Conservation (phyloP, 306 rosid species). For the Inga oerstediana region DNA sequence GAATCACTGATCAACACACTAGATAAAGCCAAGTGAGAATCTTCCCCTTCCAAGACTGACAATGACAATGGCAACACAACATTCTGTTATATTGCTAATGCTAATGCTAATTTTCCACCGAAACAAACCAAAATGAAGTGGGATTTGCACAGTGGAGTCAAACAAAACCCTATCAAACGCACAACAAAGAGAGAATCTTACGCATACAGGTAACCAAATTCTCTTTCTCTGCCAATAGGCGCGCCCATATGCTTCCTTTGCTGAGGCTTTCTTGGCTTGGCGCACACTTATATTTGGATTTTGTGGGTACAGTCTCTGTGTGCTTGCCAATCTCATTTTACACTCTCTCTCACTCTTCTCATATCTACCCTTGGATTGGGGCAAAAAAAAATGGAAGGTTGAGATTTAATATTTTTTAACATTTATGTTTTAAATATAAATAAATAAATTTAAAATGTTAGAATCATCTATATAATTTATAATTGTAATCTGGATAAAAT, state of each 20-base stretch:
- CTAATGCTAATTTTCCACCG: neutral
- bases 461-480: no score
- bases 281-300: neutral
- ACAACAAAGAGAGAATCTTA: slow-evolving; percentile 5
- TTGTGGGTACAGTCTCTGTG: neutral
- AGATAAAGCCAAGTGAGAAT: neutral
- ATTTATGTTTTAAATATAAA: no score
- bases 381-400: no score
- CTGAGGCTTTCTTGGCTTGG: neutral
- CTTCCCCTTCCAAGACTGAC: neutral
- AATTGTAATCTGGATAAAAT: no score
- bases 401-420: no score
- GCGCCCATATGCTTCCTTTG: neutral
- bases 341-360: no score
- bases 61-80: neutral
- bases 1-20: neutral
- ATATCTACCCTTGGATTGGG: no score
- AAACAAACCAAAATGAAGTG: neutral
- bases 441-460: no score
- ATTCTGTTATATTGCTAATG: neutral
- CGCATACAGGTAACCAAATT: neutral
- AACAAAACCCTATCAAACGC: slow-evolving; percentile 18
- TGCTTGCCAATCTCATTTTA: neutral
- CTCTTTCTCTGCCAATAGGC: neutral
- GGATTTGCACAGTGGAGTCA: neutral